Conservation (phyloP, 2,329 filamentous ascomycete genomes). For the Colletotrichum salicis region DNA sequence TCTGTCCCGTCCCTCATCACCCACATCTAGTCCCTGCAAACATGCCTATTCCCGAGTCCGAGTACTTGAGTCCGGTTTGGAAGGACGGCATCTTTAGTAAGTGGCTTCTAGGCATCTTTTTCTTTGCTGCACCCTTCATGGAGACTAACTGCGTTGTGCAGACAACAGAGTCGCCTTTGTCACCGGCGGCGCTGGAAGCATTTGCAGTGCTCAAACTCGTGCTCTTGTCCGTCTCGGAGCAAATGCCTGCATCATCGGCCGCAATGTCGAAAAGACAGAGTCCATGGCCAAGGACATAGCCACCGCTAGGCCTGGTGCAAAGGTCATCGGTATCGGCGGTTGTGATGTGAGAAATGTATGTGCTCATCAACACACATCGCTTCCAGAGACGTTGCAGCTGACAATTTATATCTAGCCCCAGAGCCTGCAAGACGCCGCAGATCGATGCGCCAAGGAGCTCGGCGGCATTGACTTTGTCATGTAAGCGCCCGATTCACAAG, state of each 20-base stretch:
- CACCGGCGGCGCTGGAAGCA: constrained; percentile 91
- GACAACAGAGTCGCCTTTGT: constrained; percentile 92
- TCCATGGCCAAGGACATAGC: constrained; percentile 83
- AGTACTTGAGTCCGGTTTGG: constrained; percentile 87
- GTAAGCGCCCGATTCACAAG: constrained; percentile 59
- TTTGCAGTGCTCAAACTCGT: constrained; percentile 93
- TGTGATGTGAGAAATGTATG: constrained; percentile 79
- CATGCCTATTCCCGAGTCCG: constrained; percentile 77
- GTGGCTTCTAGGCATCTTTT: constrained; percentile 36
- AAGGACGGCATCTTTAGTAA: constrained; percentile 86
- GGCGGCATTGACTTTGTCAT: constrained; percentile 93
- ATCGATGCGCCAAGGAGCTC: constrained; percentile 82
- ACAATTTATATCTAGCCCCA: constrained; percentile 57
- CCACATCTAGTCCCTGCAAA: background rate
- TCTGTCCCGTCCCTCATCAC: background rate
- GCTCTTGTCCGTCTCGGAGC: constrained; percentile 92
- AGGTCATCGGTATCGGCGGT: constrained; percentile 86
- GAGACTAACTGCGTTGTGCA: constrained; percentile 47
- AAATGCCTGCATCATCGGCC: constrained; percentile 92
- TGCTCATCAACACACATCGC: constrained; percentile 27
- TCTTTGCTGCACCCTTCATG: constrained; percentile 3
- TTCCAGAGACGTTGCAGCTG: constrained; percentile 3
- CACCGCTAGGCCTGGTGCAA: constrained; percentile 79
- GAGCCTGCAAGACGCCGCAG: constrained; percentile 77
- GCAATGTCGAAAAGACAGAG: constrained; percentile 90